Evolutionary conservation across 1,284 basidiomycete genomes (phyloP), one percentile per base, ranked within the genome.

Genomic region (Cerrena zonata): DNA sequence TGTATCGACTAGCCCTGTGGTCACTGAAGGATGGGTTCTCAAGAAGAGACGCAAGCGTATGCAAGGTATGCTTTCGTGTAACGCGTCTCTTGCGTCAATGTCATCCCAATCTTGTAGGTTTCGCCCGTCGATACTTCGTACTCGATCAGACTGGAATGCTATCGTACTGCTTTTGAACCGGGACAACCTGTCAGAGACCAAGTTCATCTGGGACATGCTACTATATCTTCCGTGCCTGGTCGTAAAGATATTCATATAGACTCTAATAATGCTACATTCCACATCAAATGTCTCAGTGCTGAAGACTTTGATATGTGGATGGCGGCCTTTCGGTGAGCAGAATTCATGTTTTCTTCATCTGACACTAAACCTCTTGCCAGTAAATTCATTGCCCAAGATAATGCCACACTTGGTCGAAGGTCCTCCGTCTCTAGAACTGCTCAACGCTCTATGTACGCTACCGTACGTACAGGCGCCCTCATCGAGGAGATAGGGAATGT

Each of bases 31-130:
- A 69, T 90, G 86, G 86, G 67, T 89, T 2, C 72, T 91, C 54
- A 91, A 91, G 72, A 91, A 91, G 68, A 74, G 87, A 57, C 72
- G 86, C 58, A 89, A 87, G 74, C 89, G 80, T 69, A 83, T 91
- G 83, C 89, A 91, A 72, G 89, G 89, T 82, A 59, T 50, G 66
- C 22, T 36, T 22, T 40, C 13, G 25, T n/a, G 37, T 45, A 10
- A 26, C 39, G 51, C 23, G 38, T 41, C 27, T 23, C 38, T 41
- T 26, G 47, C 37, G 51, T 40, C 49, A 48, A 15, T 52, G 41
- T 37, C 30, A 26, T 39, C 25, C 18, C 27, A 22, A 30, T 40
- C 18, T 12, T 26, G 15, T 15, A 91, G 89, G 88, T n/a, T 91
- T 89, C 66, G 89, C 88, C 12, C 83, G 86, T 42, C 82, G 88